These are phyloP conservation scores for Hydrangea macrophylla DNA, from an alignment of 148 eudicot genomes.

Conservation along the genomic window DNA sequence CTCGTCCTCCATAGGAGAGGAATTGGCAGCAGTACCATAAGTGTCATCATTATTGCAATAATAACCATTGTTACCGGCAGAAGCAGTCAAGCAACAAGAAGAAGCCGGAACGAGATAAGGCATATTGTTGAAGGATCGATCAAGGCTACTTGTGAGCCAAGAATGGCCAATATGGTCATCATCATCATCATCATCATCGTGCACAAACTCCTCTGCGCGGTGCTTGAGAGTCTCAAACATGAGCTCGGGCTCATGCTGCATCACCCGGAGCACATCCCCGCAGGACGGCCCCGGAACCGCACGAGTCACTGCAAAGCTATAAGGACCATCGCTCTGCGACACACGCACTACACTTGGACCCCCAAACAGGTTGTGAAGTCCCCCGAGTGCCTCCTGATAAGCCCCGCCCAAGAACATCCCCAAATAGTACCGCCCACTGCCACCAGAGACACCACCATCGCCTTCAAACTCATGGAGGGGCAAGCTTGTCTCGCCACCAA, in stretches of 20 bases:
- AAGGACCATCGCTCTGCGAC: constrained; percentile 75
- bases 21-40: constrained; percentile 35
- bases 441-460: constrained; percentile 23
- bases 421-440: constrained; percentile 47
- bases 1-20: constrained; percentile 57
- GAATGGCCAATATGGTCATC: constrained; percentile 18
- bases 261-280: constrained; percentile 75
- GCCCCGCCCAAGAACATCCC: constrained; percentile 99
- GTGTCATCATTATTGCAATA: constrained; percentile 36
- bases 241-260: constrained; percentile 96
- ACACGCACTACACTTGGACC: constrained; percentile 90
- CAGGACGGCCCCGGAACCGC: constrained; percentile 76
- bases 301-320: constrained; percentile 76
- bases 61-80: constrained; percentile 29
- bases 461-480: constrained; percentile 71
- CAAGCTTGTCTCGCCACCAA: constrained; percentile 75
- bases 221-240: constrained; percentile 83
- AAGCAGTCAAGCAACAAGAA: constrained; percentile 38
- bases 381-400: constrained; percentile 95
- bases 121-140: constrained; percentile 70
- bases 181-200: too few species aligned
- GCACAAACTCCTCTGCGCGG: constrained; percentile 65
- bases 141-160: constrained; percentile 42
- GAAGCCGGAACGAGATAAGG: constrained; percentile 56
- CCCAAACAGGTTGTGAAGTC: constrained; percentile 86